phyloP scores from a whole-genome alignment of 129 eudicot species.

The Pulicaria dysenterica region DNA sequence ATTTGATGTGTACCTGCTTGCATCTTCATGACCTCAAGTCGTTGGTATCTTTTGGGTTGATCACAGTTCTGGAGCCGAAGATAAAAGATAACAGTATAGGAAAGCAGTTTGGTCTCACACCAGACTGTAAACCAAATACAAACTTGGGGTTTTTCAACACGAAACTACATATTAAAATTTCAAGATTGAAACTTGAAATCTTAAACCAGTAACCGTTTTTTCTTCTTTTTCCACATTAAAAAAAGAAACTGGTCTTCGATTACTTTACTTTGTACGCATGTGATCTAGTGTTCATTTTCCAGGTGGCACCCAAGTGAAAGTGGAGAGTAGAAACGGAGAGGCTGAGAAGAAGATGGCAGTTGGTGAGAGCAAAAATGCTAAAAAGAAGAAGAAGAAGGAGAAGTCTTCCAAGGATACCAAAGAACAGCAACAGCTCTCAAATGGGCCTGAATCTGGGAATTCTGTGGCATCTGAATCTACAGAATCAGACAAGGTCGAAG shows the following conservation, averaged over 20 bases:
- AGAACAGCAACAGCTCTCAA: constrained; percentile 57
- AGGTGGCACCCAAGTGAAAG: constrained; percentile 58
- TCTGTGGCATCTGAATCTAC: constrained; percentile 35
- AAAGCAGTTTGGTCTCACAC: neutral
- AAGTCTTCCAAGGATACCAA: constrained; percentile 66
- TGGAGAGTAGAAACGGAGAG: constrained; percentile 50
- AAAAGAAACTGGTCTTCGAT: no score
- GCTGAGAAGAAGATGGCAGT: constrained; percentile 39
- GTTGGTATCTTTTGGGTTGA: no score
- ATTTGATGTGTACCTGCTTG: neutral
- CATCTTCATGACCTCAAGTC: no score
- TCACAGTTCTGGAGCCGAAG: no score
- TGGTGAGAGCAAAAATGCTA: constrained; percentile 63
- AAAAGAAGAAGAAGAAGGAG: constrained; percentile 87
- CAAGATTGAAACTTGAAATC: neutral
- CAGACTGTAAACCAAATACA: neutral
- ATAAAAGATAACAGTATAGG: neutral
- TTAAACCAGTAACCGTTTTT: no score
- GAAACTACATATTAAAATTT: neutral
- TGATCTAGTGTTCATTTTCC: constrained; percentile 17
- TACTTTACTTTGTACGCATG: neutral
- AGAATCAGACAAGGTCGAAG: constrained; percentile 53
- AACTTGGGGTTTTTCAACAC: neutral
- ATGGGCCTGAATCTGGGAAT: constrained; percentile 38
- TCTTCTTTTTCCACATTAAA: neutral